phyloP scores from a whole-genome alignment of 169 alveolate genomes.

The Neospora caninum region DNA sequence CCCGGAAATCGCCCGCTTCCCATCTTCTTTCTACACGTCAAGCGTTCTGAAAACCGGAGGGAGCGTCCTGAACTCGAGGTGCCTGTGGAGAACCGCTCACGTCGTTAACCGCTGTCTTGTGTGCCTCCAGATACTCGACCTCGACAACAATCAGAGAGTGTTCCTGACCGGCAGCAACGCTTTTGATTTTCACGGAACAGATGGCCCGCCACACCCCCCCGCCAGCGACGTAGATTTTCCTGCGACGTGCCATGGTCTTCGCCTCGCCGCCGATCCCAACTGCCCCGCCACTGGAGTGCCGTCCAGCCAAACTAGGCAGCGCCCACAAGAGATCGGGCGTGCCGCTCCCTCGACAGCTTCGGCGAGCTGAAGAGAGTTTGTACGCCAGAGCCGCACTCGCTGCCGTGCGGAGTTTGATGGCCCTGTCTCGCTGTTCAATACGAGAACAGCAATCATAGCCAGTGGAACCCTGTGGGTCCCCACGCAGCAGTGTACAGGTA shows the following conservation, averaged over 20 bases:
- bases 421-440: not conserved
- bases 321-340: not conserved
- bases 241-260: not conserved
- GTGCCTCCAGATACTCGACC: constrained; percentile 27
- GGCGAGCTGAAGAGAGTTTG: not conserved
- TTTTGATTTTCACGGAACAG: not conserved
- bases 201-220: not conserved
- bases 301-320: not conserved
- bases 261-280: not conserved
- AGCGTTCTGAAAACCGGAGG: too few species aligned
- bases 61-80: not conserved
- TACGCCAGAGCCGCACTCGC: not conserved
- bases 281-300: not conserved
- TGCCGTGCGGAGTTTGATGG: not conserved
- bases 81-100: not conserved
- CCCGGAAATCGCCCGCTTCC: too few species aligned
- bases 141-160: constrained; percentile 13
- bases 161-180: constrained; percentile 14
- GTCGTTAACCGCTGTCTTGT: not conserved
- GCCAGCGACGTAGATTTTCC: not conserved
- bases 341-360: not conserved
- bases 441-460: not conserved
- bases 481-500: not conserved
- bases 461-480: not conserved
- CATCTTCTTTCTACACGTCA: too few species aligned